These are phyloP conservation scores for Pleomassaria siparia DNA, from an alignment of 2,329 filamentous ascomycete species.

Conservation along the genomic window DNA sequence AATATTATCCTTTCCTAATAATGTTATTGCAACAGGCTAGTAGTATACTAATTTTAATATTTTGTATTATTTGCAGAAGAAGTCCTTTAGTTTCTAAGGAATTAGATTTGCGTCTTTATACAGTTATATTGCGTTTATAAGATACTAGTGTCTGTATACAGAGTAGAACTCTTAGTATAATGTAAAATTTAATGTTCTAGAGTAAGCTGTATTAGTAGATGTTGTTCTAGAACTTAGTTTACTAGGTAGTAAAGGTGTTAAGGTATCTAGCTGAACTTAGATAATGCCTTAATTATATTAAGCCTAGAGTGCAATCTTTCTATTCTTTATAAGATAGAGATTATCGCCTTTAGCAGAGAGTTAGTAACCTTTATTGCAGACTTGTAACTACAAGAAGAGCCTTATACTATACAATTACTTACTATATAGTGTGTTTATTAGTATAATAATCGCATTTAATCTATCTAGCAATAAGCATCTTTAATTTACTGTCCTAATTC, in stretches of 20 bases:
- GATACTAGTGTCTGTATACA: not conserved
- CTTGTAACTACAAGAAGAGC: not conserved
- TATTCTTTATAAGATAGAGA: not conserved
- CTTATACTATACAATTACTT: not conserved
- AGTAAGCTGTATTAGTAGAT: too few species aligned
- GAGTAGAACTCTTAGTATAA: not conserved
- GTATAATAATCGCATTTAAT: not conserved
- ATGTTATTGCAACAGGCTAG: not conserved
- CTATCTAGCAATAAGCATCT: not conserved
- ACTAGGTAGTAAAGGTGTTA: not conserved
- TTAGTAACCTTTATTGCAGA: not conserved
- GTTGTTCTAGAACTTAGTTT: not conserved
- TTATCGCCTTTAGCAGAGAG: not conserved
- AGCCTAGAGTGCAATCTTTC: not conserved
- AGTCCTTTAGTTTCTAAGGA: not conserved
- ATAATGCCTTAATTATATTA: not conserved
- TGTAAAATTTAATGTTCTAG: not conserved
- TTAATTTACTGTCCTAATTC: not conserved
- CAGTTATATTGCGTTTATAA: not conserved
- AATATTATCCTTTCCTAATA: not conserved
- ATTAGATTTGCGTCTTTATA: not conserved
- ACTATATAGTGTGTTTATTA: not conserved
- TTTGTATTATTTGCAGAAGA: not conserved
- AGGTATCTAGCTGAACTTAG: not conserved
- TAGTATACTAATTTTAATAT: not conserved